Evolutionary conservation across 495 filamentous ascomycete species (phyloP), one percentile per base, ranked within the genome.

Genomic region (Penicillium robsamsonii): DNA sequence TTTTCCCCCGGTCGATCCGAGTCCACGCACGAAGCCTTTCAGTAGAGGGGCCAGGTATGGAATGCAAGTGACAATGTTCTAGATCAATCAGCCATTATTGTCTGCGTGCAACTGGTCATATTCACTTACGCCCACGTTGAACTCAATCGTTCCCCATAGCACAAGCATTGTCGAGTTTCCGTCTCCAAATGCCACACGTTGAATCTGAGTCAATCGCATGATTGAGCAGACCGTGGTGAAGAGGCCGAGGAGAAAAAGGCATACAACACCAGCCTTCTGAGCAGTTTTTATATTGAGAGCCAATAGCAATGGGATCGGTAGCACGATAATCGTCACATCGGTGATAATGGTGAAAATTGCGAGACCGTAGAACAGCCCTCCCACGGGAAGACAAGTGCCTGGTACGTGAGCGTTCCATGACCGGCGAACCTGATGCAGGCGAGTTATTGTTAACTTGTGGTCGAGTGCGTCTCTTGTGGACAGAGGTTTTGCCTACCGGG

Each of bases 161-260:
- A 84, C 75, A 12, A 84, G 71, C 75, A 83, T 77, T 2, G 82
- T 84, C 5, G 79, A 80, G 59, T 84, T 81, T 20, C 80, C 82
- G 27, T 80, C 78, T 4, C 70, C 70, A 22, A 73, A 73, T 18
- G 78, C 74, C 49, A 85, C 80, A 0, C 70, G 66, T 56, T 74
- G 65, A 57, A 85, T 84, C 56, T 84, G 80, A 2, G 77, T 66
- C 50, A 83, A 73, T 10, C 81, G 75, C 53, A 84, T 57, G 33
- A 83, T 68, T 1, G 81, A 84, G 59, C 81, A 84, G 40, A 83
- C 60, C 0, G 82, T 83, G 1, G 81, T 84, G 59, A 85, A 81
- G 10, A 84, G 75, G 8, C 81, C 81, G 9, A 85, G 71, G 4
- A 82, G 60, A 62, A 85, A 84, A 6, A 85, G 73, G 46, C 75